Conservation (phyloP, 2,329 filamentous ascomycete species). For the Penicillium glabrum region DNA sequence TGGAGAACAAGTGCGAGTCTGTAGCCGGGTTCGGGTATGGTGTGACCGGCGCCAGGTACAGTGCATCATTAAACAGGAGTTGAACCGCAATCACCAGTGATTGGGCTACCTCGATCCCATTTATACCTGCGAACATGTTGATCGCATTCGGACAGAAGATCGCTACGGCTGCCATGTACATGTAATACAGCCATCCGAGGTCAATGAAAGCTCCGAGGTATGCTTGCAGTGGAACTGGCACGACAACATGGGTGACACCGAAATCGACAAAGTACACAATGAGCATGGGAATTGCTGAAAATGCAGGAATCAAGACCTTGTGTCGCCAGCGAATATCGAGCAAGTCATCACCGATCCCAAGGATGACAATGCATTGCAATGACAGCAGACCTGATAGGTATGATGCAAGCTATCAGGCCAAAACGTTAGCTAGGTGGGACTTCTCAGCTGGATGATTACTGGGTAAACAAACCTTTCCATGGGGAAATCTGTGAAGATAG, state of each 20-base stretch:
- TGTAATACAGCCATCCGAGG: slow-evolving; percentile 81
- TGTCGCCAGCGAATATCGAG: slow-evolving; percentile 99
- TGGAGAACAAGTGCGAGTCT: slow-evolving; percentile 92
- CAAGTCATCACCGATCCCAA: slow-evolving; percentile 91
- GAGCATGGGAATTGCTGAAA: slow-evolving; percentile 88
- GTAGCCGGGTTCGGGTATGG: slow-evolving; percentile 89
- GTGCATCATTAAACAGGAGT: slow-evolving; percentile 78
- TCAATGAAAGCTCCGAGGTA: slow-evolving; percentile 85
- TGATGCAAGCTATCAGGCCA: slow-evolving; percentile 69
- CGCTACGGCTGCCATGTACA: slow-evolving; percentile 93
- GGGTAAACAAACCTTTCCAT: slow-evolving; percentile 70
- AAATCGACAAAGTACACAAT: slow-evolving; percentile 99
- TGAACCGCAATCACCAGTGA: slow-evolving; percentile 86
- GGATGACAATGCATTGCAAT: slow-evolving; percentile 83
- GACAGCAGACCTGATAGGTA: slow-evolving; percentile 94
- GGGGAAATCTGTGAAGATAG: slow-evolving; percentile 86
- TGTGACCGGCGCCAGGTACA: slow-evolving; percentile 75
- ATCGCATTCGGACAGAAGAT: slow-evolving; percentile 99
- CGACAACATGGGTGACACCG: slow-evolving; percentile 90
- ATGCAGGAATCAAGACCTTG: slow-evolving; percentile 96
- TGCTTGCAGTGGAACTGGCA: slow-evolving; percentile 79
- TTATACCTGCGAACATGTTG: slow-evolving; percentile 99
- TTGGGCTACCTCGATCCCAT: slow-evolving; percentile 94
- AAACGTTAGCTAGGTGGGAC: not conserved
- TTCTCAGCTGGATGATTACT: not conserved